Evolutionary conservation across 352 stramenopile genomes (phyloP), one percentile per base, ranked within the genome.

Genomic region (Pilasporangium apinafurcum): DNA sequence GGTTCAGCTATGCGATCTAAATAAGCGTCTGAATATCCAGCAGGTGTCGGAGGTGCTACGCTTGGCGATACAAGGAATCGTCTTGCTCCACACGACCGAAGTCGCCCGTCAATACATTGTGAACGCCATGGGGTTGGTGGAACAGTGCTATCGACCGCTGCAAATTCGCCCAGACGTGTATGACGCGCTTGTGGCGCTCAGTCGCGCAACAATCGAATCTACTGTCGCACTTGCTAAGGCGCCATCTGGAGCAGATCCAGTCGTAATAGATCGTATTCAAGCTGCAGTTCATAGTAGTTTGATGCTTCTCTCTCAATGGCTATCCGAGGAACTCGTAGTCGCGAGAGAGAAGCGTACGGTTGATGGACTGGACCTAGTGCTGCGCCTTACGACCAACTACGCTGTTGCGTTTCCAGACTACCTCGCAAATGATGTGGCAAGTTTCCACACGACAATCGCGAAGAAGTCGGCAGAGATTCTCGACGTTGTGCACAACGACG

Each of bases 21-120:
- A 37, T 12, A 62, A 68, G 32, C 41, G 56, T 13, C 38, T 62
- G 21, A 49, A 54, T 34, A 45, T 56, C 9, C 58, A 56, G 8
- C 48, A 69, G 14, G 46, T 81, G 40, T 32, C 51, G 24, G 61
- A 76, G 40, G 52, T 80, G 9, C 29, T 76, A 16, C 45, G 63
- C 18, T 58, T 68, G 21, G 65, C 71, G 51, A 84, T 65, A 5
- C 49, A 27, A 22, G 65, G 65, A 16, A 71, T 83, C 38, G 62
- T 81, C 28, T 47, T 81, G 44, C 38, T 83, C 4, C 70, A 83
- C 34, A 69, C 62, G 8, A 79, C 62, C 3, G 53, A 65, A 47
- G 48, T 60, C 43, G 53, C 61, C 12, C 62, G 68, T 3, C 37
- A 37, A 36, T 52, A 48, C 6, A 61, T 75, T 16, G 48, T 79